phyloP scores from a whole-genome alignment of 345 rosid genomes.

The Boechera divaricarpa region DNA sequence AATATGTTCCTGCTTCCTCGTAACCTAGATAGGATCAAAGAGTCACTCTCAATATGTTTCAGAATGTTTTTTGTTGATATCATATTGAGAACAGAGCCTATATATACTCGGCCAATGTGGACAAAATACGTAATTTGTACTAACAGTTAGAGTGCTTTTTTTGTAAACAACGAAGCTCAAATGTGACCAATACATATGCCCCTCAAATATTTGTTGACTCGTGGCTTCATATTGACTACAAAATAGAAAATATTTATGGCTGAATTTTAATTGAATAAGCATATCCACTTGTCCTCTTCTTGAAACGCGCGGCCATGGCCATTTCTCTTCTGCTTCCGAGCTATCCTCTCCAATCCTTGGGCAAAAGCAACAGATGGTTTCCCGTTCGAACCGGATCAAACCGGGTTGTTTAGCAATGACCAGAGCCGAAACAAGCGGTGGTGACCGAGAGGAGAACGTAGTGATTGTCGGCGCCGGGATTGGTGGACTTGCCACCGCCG shows the following conservation, averaged over 20 bases:
- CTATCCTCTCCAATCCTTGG: slow-evolving; percentile 37
- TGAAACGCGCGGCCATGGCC: slow-evolving; percentile 36
- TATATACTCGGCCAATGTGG: not conserved
- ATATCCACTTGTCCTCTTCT: slow-evolving; percentile 11
- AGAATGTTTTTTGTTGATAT: slow-evolving; percentile 29
- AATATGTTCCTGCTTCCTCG: slow-evolving; percentile 54
- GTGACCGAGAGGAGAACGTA: slow-evolving; percentile 56
- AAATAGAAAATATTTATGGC: not conserved
- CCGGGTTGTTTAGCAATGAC: slow-evolving; percentile 31
- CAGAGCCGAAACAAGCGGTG: slow-evolving; percentile 43
- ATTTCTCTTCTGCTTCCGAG: slow-evolving; percentile 48
- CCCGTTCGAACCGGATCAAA: slow-evolving; percentile 42
- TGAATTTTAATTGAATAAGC: not conserved
- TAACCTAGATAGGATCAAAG: slow-evolving; percentile 23
- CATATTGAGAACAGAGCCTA: slow-evolving; percentile 26
- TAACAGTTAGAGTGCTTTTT: not conserved
- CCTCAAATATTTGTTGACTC: not conserved
- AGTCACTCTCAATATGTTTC: slow-evolving; percentile 33
- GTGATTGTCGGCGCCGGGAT: slow-evolving; percentile 89
- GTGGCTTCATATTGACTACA: slow-evolving; percentile 35
- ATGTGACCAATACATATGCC: slow-evolving; percentile 1
- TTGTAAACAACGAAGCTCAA: slow-evolving; percentile 19
- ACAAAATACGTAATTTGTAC: slow-evolving; percentile 1
- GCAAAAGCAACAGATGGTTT: slow-evolving; percentile 31
- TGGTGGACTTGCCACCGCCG: slow-evolving; percentile 90